A percentile compares a stretch with the other conserved stretches of the same genome.
phyloP scores from a whole-genome alignment of 495 filamentous ascomycete genomes.

The Aspergillus taichungensis region DNA sequence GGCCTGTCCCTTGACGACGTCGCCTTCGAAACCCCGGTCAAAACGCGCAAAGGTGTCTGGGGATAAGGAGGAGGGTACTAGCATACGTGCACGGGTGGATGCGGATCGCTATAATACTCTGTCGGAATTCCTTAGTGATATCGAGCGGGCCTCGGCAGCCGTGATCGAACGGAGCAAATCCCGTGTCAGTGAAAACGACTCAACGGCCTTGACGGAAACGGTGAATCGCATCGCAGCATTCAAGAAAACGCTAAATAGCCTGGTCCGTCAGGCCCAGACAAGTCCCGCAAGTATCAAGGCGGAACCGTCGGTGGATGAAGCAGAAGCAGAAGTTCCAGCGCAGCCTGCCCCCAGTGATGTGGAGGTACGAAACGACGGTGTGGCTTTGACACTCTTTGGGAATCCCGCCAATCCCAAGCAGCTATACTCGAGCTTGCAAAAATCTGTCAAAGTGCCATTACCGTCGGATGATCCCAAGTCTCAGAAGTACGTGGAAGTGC shows the following conservation, averaged over 20 bases:
- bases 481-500: constrained; percentile 39
- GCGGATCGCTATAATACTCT: constrained; percentile 35
- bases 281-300: constrained; percentile 32
- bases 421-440: constrained; percentile 74
- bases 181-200: constrained; percentile 25
- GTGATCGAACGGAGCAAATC: constrained; percentile 36
- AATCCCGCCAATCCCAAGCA: constrained; percentile 64
- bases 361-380: constrained; percentile 36
- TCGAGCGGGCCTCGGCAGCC: constrained; percentile 38
- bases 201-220: constrained; percentile 27
- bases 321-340: constrained; percentile 24
- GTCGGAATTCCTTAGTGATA: constrained; percentile 41
- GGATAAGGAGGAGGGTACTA: constrained; percentile 28
- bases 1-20: constrained; percentile 31
- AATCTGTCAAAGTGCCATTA: constrained; percentile 30
- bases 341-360: constrained; percentile 14
- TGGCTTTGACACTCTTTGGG: constrained; percentile 60
- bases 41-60: constrained; percentile 42
- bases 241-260: constrained; percentile 41
- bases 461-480: constrained; percentile 28
- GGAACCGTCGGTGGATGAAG: constrained; percentile 31
- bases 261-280: constrained; percentile 34
- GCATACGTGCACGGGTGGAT: constrained; percentile 32
- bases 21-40: constrained; percentile 34
- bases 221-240: constrained; percentile 37